A percentile compares a stretch with the other conserved stretches of the same genome.
These are phyloP conservation scores for Ilyonectria destructans DNA, from an alignment of 2,329 filamentous ascomycete genomes.

Conservation along the genomic window DNA sequence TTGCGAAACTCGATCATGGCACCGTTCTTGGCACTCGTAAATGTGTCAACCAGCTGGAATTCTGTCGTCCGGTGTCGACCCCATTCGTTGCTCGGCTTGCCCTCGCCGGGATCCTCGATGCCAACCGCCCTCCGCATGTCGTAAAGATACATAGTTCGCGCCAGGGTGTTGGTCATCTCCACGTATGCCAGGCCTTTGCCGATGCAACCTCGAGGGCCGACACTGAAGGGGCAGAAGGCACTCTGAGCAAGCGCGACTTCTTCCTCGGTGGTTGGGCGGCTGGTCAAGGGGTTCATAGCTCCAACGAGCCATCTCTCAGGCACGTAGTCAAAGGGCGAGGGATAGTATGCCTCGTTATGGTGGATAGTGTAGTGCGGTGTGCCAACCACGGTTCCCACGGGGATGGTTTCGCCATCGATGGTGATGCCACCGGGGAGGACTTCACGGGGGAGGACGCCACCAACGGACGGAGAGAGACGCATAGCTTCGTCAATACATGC, in stretches of 20 bases:
- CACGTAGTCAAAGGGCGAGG: conserved; percentile 70
- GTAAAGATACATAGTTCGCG: conserved; percentile 73
- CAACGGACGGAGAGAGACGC: conserved; percentile 75
- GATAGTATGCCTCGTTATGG: conserved; percentile 76
- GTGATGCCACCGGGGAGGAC: conserved; percentile 70
- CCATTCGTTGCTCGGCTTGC: conserved; percentile 64
- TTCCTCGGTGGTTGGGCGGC: conserved; percentile 62
- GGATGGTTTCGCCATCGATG: conserved; percentile 69
- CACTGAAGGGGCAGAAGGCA: conserved; percentile 83
- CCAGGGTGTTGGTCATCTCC: conserved; percentile 77
- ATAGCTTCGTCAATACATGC: conserved; percentile 78
- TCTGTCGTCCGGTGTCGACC: conserved; percentile 72
- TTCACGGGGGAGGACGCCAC: conserved; percentile 73
- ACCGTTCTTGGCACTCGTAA: conserved; percentile 82
- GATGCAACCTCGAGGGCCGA: conserved; percentile 81
- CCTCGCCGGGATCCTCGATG: conserved; percentile 69
- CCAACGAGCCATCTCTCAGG: conserved; percentile 78
- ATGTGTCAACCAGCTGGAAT: conserved; percentile 81
- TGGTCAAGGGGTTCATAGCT: conserved; percentile 56
- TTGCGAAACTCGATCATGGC: conserved; percentile 76
- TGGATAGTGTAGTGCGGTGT: conserved; percentile 80
- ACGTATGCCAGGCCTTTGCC: conserved; percentile 80
- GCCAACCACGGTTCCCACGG: conserved; percentile 74
- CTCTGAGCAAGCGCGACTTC: conserved; percentile 72
- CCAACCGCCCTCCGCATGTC: conserved; percentile 70